phyloP scores from a whole-genome alignment of 352 stramenopile genomes.

The Globisporangium mamillatum region DNA sequence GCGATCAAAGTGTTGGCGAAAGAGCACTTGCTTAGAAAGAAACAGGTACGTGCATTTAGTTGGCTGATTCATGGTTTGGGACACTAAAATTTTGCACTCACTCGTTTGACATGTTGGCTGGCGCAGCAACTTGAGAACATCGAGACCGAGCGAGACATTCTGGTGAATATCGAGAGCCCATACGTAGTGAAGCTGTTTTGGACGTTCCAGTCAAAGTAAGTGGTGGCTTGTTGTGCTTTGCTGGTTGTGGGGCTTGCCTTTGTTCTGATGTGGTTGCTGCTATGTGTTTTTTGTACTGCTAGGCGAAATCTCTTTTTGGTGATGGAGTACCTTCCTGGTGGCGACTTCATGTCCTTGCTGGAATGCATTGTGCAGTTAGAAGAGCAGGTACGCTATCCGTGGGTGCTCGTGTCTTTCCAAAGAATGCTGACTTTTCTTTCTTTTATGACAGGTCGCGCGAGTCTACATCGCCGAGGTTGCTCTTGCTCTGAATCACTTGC shows the following conservation, averaged over 20 bases:
- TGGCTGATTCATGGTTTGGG: not conserved
- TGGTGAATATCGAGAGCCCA: conserved; percentile 83
- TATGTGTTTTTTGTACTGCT: conserved; percentile 8
- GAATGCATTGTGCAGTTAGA: conserved; percentile 87
- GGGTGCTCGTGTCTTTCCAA: not conserved
- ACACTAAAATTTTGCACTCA: not conserved
- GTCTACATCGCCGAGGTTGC: conserved; percentile 88
- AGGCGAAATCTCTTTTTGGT: conserved; percentile 86
- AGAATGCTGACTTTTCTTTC: not conserved
- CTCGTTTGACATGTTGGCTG: not conserved
- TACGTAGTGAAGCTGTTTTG: conserved; percentile 92
- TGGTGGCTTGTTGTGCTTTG: not conserved
- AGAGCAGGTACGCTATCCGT: conserved; percentile 49
- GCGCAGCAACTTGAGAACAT: conserved; percentile 71
- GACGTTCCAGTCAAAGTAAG: conserved; percentile 88
- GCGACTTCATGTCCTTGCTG: conserved; percentile 89
- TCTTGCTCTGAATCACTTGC: conserved; percentile 83
- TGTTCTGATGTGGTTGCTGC: conserved; percentile 17
- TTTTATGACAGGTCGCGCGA: conserved; percentile 56
- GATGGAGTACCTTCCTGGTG: conserved; percentile 89
- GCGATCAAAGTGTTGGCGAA: conserved; percentile 91
- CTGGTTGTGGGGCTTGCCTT: not conserved
- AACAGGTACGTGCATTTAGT: conserved; percentile 48
- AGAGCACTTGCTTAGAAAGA: conserved; percentile 86
- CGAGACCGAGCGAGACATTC: conserved; percentile 86